These are phyloP conservation scores for Ceratocystis ficicola DNA, from an alignment of 2,329 filamentous ascomycete genomes.

Conservation along the genomic window DNA sequence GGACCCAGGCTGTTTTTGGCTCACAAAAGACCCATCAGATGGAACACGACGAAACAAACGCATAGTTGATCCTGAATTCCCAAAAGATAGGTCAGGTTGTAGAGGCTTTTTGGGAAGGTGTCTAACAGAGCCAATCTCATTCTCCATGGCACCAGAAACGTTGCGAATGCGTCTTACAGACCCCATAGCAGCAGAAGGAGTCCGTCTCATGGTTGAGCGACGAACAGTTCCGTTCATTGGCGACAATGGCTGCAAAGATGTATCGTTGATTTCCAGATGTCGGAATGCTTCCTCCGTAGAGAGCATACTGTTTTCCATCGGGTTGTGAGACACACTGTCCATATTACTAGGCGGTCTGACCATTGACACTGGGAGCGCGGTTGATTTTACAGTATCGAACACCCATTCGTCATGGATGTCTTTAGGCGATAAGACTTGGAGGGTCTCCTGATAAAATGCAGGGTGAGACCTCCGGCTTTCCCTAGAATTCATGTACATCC, in stretches of 20 bases:
- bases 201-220: slow-evolving; percentile 38
- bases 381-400: slow-evolving; percentile 82
- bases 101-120: slow-evolving; percentile 40
- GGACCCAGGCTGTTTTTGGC: slow-evolving; percentile 24
- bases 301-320: slow-evolving; percentile 14
- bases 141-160: slow-evolving; percentile 12
- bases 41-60: slow-evolving; percentile 78
- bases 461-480: slow-evolving; percentile 56
- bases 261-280: slow-evolving; percentile 49
- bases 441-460: slow-evolving; percentile 86
- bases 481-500: slow-evolving; percentile 62
- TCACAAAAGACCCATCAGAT: slow-evolving; percentile 48
- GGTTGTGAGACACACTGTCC: slow-evolving; percentile 7
- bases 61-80: slow-evolving; percentile 83
- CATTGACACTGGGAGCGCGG: slow-evolving; percentile 30
- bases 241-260: slow-evolving; percentile 45
- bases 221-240: slow-evolving; percentile 45
- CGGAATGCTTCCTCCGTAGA: slow-evolving; percentile 47
- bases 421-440: slow-evolving; percentile 56
- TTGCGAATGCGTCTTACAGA: slow-evolving; percentile 21
- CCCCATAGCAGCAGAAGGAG: slow-evolving; percentile 17
- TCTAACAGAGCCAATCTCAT: slow-evolving; percentile 20
- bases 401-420: slow-evolving; percentile 79
- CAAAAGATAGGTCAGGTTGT: slow-evolving; percentile 82
- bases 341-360: slow-evolving; percentile 4